Percentiles rank a stretch among this genome's conserved stretches.
phyloP scores from a whole-genome alignment of 768 basidiomycete genomes.

The Suillus spraguei region DNA sequence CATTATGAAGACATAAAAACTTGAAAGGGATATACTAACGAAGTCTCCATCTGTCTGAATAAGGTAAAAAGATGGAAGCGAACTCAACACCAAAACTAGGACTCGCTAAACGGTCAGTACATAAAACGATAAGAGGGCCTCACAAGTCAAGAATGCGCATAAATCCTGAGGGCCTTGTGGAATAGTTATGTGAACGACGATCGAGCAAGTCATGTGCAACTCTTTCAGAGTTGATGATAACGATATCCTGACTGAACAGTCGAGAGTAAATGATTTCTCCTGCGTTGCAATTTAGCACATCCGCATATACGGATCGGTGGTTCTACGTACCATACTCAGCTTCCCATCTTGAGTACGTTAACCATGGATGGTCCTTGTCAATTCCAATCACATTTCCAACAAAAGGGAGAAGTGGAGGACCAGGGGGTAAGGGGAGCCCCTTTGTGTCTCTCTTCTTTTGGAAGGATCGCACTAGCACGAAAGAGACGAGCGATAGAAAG shows the following conservation, averaged over 20 bases:
- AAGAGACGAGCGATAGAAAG: constrained; percentile 15
- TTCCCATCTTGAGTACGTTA: constrained; percentile 23
- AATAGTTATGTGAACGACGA: constrained; percentile 25
- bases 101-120: neutral
- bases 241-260: constrained; percentile 25
- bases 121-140: neutral
- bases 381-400: constrained; percentile 25
- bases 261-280: constrained; percentile 27
- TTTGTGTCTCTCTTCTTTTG: constrained; percentile 12
- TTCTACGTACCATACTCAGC: constrained; percentile 21
- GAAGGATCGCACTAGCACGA: constrained; percentile 14
- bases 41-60: constrained; percentile 31
- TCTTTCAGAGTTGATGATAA: constrained; percentile 29
- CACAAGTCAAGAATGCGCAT: constrained; percentile 23
- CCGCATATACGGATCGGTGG: neutral
- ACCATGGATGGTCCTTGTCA: constrained; percentile 24
- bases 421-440: constrained; percentile 23
- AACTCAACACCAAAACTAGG: constrained; percentile 28
- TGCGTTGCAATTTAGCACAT: constrained; percentile 4
- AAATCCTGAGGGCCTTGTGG: constrained; percentile 24
- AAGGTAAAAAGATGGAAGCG: constrained; percentile 26
- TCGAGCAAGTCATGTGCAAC: constrained; percentile 28
- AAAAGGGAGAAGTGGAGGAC: constrained; percentile 23
- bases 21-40: constrained; percentile 12
- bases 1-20: neutral